Evolutionary conservation across 1,284 basidiomycete species (phyloP).

Genomic region (Trametes pubescens): DNA sequence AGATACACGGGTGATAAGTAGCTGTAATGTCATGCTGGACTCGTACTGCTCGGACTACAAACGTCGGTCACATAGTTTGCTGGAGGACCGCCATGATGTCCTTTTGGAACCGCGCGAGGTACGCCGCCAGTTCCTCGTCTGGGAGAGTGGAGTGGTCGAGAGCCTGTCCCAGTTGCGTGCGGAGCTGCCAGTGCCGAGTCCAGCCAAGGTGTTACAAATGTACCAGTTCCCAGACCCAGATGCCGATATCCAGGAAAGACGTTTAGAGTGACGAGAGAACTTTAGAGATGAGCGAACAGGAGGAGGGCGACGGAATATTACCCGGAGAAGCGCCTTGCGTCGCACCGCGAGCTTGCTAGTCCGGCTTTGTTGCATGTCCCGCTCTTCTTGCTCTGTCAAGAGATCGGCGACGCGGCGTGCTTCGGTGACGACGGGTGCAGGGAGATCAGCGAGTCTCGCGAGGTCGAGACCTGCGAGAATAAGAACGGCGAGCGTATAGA

Average conservation of each 20-base stretch:
- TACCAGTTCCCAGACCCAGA: background rate
- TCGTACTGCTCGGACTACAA: background rate
- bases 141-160: slow-evolving; percentile 74
- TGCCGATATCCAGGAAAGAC: background rate
- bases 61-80: slow-evolving; percentile 40
- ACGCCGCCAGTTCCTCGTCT: slow-evolving; percentile 67
- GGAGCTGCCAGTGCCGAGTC: slow-evolving; percentile 54
- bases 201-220: background rate
- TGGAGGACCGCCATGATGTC: slow-evolving; percentile 68
- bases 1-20: background rate
- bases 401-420: slow-evolving; percentile 67
- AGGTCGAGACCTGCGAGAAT: slow-evolving; percentile 76
- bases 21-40: background rate
- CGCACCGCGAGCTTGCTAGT: slow-evolving; percentile 65
- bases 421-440: slow-evolving; percentile 68
- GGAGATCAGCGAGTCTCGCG: slow-evolving; percentile 84
- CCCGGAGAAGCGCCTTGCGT: slow-evolving; percentile 74
- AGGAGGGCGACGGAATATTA: slow-evolving; percentile 41
- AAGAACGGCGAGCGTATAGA: background rate
- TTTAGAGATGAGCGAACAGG: background rate
- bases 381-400: slow-evolving; percentile 67
- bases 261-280: background rate
- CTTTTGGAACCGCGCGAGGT: slow-evolving; percentile 71
- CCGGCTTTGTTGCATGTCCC: slow-evolving; percentile 64
- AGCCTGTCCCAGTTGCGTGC: slow-evolving; percentile 73